A percentile compares a stretch with the other conserved stretches of the same genome.
Evolutionary conservation across 192 early-diverging fungal species (phyloP).

Genomic region (Paraglomus occultum): DNA sequence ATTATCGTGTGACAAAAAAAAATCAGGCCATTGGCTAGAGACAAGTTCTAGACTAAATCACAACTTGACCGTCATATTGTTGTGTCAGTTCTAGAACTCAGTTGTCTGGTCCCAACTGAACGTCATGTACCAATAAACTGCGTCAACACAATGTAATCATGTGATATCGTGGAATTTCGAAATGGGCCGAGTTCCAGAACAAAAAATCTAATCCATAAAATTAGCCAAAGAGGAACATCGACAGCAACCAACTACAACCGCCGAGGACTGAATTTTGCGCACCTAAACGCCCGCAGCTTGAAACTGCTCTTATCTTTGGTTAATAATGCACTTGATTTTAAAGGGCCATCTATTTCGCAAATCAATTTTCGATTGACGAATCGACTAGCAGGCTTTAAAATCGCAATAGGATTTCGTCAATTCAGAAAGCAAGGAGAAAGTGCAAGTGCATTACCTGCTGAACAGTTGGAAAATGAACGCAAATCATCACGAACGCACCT

Average conservation of each 20-base stretch:
- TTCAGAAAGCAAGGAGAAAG: conserved; percentile 9
- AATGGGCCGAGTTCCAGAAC: too few species aligned
- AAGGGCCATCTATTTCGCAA: conserved; percentile 12
- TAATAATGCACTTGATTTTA: conserved; percentile 17
- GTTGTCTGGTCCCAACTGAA: too few species aligned
- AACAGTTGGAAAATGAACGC: neutral
- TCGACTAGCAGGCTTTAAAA: conserved; percentile 22
- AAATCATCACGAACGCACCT: neutral
- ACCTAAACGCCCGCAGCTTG: conserved; percentile 6
- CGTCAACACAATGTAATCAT: too few species aligned
- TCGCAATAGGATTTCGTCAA: neutral
- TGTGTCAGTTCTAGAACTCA: too few species aligned
- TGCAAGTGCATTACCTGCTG: conserved; percentile 3
- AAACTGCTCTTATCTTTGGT: conserved; percentile 11
- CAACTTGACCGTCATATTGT: too few species aligned
- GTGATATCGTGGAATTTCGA: too few species aligned
- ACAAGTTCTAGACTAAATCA: too few species aligned
- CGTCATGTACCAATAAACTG: too few species aligned
- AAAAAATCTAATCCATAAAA: too few species aligned
- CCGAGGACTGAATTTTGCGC: conserved; percentile 4
- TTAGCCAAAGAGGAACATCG: neutral
- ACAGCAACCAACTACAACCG: conserved; percentile 1
- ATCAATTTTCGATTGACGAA: conserved; percentile 11
- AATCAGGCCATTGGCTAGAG: too few species aligned
- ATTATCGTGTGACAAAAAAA: too few species aligned